phyloP scores from a whole-genome alignment of 306 rosid genomes.

The Cucumis cinereus region DNA sequence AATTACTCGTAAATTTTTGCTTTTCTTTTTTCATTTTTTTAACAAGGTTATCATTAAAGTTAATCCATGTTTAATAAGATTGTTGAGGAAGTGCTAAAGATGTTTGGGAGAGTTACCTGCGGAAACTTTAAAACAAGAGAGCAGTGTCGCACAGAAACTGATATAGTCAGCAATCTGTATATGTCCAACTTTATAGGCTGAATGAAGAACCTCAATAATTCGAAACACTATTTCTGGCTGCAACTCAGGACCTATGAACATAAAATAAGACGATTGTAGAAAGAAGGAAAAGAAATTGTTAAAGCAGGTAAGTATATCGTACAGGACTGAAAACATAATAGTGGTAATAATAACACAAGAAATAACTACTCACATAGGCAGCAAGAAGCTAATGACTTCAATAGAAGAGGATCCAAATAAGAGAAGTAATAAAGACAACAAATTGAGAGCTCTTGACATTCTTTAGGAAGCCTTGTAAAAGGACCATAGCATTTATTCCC shows the following conservation, averaged over 20 bases:
- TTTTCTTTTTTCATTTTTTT: too few relatives aligned
- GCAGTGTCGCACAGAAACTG: slow-evolving; percentile 58
- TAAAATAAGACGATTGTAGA: neutral
- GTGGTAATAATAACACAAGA: neutral
- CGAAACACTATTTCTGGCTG: slow-evolving; percentile 38
- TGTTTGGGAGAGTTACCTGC: slow-evolving; percentile 27
- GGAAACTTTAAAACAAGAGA: slow-evolving; percentile 38
- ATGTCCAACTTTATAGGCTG: slow-evolving; percentile 45
- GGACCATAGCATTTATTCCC: slow-evolving; percentile 53
- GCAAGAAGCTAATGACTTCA: slow-evolving; percentile 54
- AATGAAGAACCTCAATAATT: slow-evolving; percentile 51
- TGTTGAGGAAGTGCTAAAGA: neutral
- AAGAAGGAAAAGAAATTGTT: neutral
- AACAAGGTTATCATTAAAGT: neutral
- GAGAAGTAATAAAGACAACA: slow-evolving; percentile 59
- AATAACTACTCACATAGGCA: slow-evolving; percentile 55
- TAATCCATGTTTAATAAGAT: neutral
- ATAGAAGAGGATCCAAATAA: slow-evolving; percentile 39
- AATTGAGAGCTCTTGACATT: slow-evolving; percentile 66
- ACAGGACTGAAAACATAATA: neutral
- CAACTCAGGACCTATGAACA: slow-evolving; percentile 55
- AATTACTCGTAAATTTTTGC: too few relatives aligned
- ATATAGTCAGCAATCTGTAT: slow-evolving; percentile 43
- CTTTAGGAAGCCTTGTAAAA: slow-evolving; percentile 60
- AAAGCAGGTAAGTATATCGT: neutral